These are phyloP conservation scores for Oryza longistaminata DNA, from an alignment of 176 grass and related monocot species.

Conservation along the genomic window DNA sequence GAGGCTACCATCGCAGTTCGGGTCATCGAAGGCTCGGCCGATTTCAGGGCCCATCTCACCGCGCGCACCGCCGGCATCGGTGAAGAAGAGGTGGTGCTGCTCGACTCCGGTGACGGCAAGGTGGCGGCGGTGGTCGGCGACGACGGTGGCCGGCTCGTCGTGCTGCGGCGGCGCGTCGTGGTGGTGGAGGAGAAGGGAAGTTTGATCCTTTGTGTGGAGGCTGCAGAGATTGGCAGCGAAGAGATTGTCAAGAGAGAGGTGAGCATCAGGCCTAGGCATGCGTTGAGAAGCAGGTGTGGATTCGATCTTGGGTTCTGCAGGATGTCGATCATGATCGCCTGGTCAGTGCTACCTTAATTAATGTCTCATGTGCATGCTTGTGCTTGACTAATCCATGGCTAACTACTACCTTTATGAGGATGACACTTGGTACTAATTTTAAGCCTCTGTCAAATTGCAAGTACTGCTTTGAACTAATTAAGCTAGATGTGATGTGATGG, in stretches of 20 bases:
- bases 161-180: neutral
- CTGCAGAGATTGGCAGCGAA: neutral
- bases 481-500: too few relatives aligned
- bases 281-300: too few relatives aligned
- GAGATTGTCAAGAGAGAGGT: neutral
- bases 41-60: neutral
- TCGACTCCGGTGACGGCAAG: neutral
- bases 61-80: neutral
- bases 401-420: too few relatives aligned
- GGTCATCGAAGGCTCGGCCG: neutral
- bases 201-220: neutral
- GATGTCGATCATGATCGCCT: too few relatives aligned
- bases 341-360: too few relatives aligned
- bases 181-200: neutral
- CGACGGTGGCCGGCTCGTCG: neutral
- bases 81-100: neutral
- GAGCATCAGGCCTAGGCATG: neutral
- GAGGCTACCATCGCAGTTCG: neutral
- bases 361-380: too few relatives aligned
- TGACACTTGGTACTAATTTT: too few relatives aligned
- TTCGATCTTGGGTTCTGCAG: too few relatives aligned
- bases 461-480: too few relatives aligned
- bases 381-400: too few relatives aligned
- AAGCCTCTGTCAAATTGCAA: too few relatives aligned
- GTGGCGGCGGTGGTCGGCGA: too few relatives aligned